Base-by-base conservation (phyloP, 306 rosid species). In the Casuarina cunninghamiana region DNA sequence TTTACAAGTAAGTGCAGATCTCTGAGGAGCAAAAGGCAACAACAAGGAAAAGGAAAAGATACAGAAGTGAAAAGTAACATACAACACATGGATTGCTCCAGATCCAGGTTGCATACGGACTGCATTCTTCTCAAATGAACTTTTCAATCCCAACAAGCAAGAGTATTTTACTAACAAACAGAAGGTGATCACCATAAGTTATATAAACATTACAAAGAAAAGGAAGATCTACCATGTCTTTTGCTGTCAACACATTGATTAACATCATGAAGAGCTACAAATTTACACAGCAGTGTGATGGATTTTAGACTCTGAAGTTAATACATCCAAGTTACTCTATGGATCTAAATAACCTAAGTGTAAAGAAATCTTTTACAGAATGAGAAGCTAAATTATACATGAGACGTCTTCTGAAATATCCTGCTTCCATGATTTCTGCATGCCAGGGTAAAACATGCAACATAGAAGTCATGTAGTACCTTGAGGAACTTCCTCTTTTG, bases 71-170 rank as follows among this genome's bases (percentile, higher is more conserved):
- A 53, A 4, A 21, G 49, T 60, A 37, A 72, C 88, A 37, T 54
- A 82, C 88, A 85, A 76, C 46, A 85, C 69, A 45, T 48, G 75
- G 50, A 76, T 53, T 74, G 79, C 82, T n/a, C 84, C 55, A 10
- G 78, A 79, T 78, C 88, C 88, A 21, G 84, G 82, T 73, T 75
- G 79, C 82, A 82, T 76, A 15, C 43, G 71, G 44, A 82, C 50
- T 37, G 77, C 79, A 61, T 82, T 75, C 54, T 76, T 80, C 13
- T 85, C 78, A 54, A 79, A 53, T 65, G 84, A 85, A 74, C 84
- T 82, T 57, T 71, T 85, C 82, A 85, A 51, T 75, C 78, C 79
- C 42, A 82, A 54, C 67, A 53, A 67, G 75, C 84, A 85, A 61
- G 81, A 57, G 65, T 76, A 82, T 61, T 72, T 76, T 74, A 79